Conservation (phyloP, 2,329 filamentous ascomycete species). For the Colletotrichum sp. region DNA sequence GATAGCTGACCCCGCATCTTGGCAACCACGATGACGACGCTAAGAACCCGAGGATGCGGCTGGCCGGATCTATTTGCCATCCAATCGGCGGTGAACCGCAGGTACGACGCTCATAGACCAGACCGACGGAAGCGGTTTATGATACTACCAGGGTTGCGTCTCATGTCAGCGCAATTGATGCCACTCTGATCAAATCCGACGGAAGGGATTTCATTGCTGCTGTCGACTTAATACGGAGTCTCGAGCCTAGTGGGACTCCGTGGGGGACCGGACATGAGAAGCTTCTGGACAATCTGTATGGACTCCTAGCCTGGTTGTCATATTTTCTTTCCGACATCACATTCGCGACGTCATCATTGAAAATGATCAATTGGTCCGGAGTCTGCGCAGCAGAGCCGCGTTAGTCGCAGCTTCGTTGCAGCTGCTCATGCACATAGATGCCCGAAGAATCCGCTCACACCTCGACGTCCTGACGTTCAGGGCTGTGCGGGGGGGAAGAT, state of each 20-base stretch:
- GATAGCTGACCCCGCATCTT: neutral
- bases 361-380: neutral
- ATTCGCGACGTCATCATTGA: neutral
- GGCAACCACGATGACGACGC: neutral
- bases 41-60: neutral
- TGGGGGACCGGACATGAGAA: neutral
- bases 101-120: neutral
- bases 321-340: neutral
- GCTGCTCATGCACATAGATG: neutral
- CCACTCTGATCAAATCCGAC: neutral
- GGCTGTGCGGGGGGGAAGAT: neutral
- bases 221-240: neutral
- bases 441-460: neutral
- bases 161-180: neutral
- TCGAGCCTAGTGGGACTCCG: neutral
- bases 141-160: neutral
- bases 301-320: neutral
- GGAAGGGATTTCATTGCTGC: neutral
- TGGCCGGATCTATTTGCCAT: neutral
- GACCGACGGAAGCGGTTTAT: neutral
- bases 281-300: neutral
- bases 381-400: neutral
- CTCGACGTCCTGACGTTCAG: neutral
- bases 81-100: neutral
- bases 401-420: neutral